A percentile compares a stretch with the other conserved stretches of the same genome.
These are phyloP conservation scores for Fusarium sp. DNA, from an alignment of 2,329 filamentous ascomycete species.

Conservation along the genomic window DNA sequence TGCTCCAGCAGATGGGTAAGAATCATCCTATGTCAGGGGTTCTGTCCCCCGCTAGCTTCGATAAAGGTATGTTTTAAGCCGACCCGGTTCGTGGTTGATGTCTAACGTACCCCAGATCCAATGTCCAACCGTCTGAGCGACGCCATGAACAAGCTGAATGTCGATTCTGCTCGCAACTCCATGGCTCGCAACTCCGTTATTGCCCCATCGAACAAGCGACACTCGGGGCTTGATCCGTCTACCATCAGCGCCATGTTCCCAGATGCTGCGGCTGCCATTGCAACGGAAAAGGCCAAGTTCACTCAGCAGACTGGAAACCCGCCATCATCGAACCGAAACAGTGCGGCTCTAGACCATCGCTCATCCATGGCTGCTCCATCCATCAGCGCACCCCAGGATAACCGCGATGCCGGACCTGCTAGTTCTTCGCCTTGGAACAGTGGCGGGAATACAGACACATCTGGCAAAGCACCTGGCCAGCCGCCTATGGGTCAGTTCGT, in stretches of 20 bases:
- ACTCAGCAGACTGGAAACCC: conserved; percentile 93
- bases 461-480: conserved; percentile 80
- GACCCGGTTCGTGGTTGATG: background rate
- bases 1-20: conserved; percentile 98
- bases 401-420: conserved; percentile 46
- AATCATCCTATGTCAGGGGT: conserved; percentile 97
- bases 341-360: conserved; percentile 81
- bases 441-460: conserved; percentile 62
- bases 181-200: conserved; percentile 84
- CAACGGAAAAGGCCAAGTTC: conserved; percentile 97
- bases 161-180: conserved; percentile 88
- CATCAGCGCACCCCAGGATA: conserved; percentile 70
- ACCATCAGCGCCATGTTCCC: conserved; percentile 99
- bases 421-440: conserved; percentile 80
- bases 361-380: conserved; percentile 79
- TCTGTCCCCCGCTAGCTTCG: conserved; percentile 93
- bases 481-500: conserved; percentile 94
- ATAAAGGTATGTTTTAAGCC: conserved; percentile 77
- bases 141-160: conserved; percentile 94
- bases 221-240: conserved; percentile 91
- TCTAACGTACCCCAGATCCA: conserved; percentile 72
- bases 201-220: conserved; percentile 84
- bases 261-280: conserved; percentile 97
- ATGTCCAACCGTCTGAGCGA: conserved; percentile 97
- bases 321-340: conserved; percentile 93